These are phyloP conservation scores for Wilhelminamyces savonicus DNA, from an alignment of 805 yeast species.

Conservation along the genomic window DNA sequence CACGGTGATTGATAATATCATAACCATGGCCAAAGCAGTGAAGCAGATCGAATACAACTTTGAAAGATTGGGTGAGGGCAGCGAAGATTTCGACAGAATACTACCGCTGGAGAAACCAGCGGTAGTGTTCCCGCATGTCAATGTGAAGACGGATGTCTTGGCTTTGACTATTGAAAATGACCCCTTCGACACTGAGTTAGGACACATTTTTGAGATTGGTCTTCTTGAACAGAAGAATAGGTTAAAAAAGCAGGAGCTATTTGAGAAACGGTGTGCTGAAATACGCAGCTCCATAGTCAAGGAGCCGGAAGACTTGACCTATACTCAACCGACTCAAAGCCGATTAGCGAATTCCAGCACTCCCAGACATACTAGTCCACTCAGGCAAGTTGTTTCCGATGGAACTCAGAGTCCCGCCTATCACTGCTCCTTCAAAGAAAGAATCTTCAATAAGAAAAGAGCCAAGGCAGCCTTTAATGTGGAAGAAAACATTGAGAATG, in stretches of 20 bases:
- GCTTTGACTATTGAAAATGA: slow-evolving; percentile 76
- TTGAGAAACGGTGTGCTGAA: slow-evolving; percentile 22
- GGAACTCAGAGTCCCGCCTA: too few relatives aligned
- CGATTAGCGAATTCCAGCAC: background rate
- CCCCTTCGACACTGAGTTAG: slow-evolving; percentile 76
- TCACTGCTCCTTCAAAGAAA: too few relatives aligned
- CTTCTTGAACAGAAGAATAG: slow-evolving; percentile 58
- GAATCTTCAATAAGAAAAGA: too few relatives aligned
- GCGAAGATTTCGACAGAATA: slow-evolving; percentile 25
- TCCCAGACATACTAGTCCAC: too few relatives aligned
- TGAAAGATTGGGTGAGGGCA: slow-evolving; percentile 16
- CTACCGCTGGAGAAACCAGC: slow-evolving; percentile 33
- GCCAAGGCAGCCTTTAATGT: too few relatives aligned
- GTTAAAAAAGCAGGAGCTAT: slow-evolving; percentile 38
- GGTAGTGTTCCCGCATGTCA: slow-evolving; percentile 48
- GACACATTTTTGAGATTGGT: slow-evolving; percentile 62
- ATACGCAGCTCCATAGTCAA: slow-evolving; percentile 3
- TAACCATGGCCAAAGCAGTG: slow-evolving; percentile 60
- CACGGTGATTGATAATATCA: slow-evolving; percentile 71
- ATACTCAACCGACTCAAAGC: background rate
- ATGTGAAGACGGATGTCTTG: slow-evolving; percentile 49
- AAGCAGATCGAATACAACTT: slow-evolving; percentile 54
- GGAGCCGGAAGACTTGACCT: background rate
- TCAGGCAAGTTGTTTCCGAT: too few relatives aligned
- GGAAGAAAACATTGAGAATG: too few relatives aligned